Evolutionary conservation across 148 eudicot species (phyloP).

Genomic region (Arctostaphylos glauca): DNA sequence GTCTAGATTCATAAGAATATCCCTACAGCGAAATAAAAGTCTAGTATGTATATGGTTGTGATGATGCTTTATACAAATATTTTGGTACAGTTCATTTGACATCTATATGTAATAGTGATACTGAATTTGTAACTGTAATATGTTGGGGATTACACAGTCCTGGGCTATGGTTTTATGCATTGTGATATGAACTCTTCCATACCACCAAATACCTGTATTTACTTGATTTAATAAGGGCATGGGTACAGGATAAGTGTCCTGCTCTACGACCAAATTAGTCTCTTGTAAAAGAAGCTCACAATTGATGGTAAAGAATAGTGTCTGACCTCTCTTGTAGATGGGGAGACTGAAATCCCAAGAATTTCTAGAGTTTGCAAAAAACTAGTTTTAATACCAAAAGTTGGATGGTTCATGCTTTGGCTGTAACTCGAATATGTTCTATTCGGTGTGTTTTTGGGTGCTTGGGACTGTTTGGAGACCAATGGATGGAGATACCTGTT

Average conservation of each 20-base stretch:
- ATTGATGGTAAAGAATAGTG: not conserved
- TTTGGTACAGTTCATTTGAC: not conserved
- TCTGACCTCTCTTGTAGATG: not conserved
- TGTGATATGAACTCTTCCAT: not conserved
- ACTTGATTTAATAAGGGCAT: not conserved
- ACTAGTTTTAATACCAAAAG: not conserved
- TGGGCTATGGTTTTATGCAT: not conserved
- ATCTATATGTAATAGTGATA: not conserved
- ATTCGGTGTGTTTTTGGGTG: not conserved
- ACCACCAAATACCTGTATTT: not conserved
- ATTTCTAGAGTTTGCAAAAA: not conserved
- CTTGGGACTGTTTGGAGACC: conserved; percentile 7
- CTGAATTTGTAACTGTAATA: too few relatives aligned
- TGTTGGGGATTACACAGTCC: not conserved
- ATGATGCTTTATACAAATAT: not conserved
- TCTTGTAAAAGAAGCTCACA: not conserved
- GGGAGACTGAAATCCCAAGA: not conserved
- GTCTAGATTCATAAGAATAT: not conserved
- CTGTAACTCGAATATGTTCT: not conserved
- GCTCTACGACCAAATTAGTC: not conserved
- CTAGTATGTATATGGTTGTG: not conserved
- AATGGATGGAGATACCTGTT: not conserved
- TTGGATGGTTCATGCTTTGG: not conserved
- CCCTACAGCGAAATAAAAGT: not conserved
- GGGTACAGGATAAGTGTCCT: not conserved